A percentile compares a stretch with the other conserved stretches of the same genome.
These are phyloP conservation scores for Pichia inconspicua DNA, from an alignment of 1,139 yeast genomes.

Conservation along the genomic window DNA sequence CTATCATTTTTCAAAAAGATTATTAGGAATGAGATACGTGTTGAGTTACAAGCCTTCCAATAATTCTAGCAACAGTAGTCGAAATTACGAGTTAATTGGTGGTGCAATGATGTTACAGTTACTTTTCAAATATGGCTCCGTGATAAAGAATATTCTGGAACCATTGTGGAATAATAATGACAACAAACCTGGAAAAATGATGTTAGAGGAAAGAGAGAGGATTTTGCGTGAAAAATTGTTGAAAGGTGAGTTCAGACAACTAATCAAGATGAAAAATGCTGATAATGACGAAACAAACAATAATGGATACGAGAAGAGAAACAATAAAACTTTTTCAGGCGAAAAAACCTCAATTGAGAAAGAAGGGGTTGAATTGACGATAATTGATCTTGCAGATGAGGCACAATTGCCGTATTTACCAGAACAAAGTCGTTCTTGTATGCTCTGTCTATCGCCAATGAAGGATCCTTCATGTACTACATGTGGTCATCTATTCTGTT, in stretches of 20 bases:
- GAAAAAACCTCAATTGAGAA: not conserved
- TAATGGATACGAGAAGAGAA: constrained; percentile 1
- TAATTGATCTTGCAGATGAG: constrained; percentile 51
- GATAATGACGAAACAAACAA: not conserved
- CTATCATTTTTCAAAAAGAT: constrained; percentile 67
- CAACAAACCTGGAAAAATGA: not conserved
- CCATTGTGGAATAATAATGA: not conserved
- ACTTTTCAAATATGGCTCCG: constrained; percentile 36
- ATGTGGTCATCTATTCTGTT: constrained; percentile 92
- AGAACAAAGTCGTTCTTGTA: constrained; percentile 63
- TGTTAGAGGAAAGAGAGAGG: not conserved
- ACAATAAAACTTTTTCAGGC: not conserved
- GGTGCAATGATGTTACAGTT: constrained; percentile 57
- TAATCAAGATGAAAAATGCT: not conserved
- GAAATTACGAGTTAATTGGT: constrained; percentile 77
- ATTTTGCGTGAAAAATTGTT: not conserved
- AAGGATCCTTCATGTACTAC: constrained; percentile 74
- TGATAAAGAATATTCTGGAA: constrained; percentile 12
- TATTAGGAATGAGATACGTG: constrained; percentile 74
- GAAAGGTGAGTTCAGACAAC: not conserved
- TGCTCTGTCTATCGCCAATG: constrained; percentile 78
- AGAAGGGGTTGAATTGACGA: constrained; percentile 2
- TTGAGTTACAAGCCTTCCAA: constrained; percentile 53
- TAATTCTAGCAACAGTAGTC: constrained; percentile 28
- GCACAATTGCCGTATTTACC: constrained; percentile 60